Evolutionary conservation across 495 filamentous ascomycete genomes (phyloP).

Genomic region (Penicillium tannophilum): DNA sequence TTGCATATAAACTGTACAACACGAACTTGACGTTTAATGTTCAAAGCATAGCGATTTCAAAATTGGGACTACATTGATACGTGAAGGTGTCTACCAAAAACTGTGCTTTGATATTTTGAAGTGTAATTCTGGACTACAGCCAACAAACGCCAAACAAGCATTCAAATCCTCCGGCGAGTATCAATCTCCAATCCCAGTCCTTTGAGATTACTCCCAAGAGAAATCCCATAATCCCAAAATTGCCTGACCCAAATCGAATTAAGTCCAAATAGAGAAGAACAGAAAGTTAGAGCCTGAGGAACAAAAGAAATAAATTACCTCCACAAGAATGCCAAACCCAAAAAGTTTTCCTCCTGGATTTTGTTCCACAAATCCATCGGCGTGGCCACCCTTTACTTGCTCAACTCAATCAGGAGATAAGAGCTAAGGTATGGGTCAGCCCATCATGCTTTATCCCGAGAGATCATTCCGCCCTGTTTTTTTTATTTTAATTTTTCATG

Average conservation of each 20-base stretch:
- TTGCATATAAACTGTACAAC: background rate
- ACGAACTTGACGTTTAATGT: background rate
- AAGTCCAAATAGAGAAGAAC: background rate
- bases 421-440: constrained; percentile 10
- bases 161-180: background rate
- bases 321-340: constrained; percentile 12
- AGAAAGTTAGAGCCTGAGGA: background rate
- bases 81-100: background rate
- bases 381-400: constrained; percentile 5
- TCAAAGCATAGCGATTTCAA: background rate
- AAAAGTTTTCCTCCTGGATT: constrained; percentile 6
- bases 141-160: background rate
- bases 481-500: background rate
- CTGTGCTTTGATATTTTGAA: background rate
- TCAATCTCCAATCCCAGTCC: background rate
- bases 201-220: background rate
- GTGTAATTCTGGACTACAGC: background rate
- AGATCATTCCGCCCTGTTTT: background rate
- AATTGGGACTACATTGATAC: background rate
- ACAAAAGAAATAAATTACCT: constrained; percentile 5
- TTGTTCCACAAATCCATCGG: constrained; percentile 14
- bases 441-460: background rate
- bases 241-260: background rate
- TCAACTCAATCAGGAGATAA: constrained; percentile 11
- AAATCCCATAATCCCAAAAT: background rate